A percentile compares a stretch with the other conserved stretches of the same genome.
Evolutionary conservation across 75 land plant species (phyloP).

Genomic region (Isoetes taiwanensis): DNA sequence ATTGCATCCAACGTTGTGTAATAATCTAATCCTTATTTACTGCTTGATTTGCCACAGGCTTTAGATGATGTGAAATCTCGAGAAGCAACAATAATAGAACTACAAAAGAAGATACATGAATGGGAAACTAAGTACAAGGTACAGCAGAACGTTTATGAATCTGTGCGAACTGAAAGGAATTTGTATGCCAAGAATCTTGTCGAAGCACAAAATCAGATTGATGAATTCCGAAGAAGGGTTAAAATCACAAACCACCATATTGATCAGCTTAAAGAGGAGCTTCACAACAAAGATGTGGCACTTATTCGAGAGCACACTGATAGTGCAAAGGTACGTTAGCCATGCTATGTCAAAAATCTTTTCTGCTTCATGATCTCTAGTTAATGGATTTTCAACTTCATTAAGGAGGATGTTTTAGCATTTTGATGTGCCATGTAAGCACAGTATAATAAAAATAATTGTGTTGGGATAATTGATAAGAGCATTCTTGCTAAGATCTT

Average conservation of each 20-base stretch:
- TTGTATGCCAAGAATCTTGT: slow-evolving; percentile 17
- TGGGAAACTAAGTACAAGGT: slow-evolving; percentile 16
- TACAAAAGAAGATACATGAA: slow-evolving; percentile 20
- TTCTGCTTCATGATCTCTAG: too few species aligned
- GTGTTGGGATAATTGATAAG: too few species aligned
- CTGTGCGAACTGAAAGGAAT: slow-evolving; percentile 23
- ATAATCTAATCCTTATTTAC: not conserved
- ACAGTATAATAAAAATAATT: too few species aligned
- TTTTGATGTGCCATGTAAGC: too few species aligned
- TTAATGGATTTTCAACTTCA: too few species aligned
- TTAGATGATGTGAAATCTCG: slow-evolving; percentile 18
- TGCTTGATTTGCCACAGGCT: slow-evolving; percentile 11
- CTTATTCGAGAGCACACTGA: slow-evolving; percentile 24
- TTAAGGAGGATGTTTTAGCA: too few species aligned
- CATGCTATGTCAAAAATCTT: too few species aligned
- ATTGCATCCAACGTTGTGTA: too few species aligned
- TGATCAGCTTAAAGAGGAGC: slow-evolving; percentile 26
- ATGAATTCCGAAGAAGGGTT: slow-evolving; percentile 20
- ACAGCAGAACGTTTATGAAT: slow-evolving; percentile 24
- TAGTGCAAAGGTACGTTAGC: slow-evolving; percentile 13
- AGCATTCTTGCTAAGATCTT: too few species aligned
- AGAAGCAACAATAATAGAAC: slow-evolving; percentile 16
- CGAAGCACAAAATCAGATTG: slow-evolving; percentile 26
- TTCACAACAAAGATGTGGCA: slow-evolving; percentile 15
- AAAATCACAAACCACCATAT: slow-evolving; percentile 24